These are phyloP conservation scores for Sarocladium oryzae DNA, from an alignment of 2,329 filamentous ascomycete genomes.

Conservation along the genomic window DNA sequence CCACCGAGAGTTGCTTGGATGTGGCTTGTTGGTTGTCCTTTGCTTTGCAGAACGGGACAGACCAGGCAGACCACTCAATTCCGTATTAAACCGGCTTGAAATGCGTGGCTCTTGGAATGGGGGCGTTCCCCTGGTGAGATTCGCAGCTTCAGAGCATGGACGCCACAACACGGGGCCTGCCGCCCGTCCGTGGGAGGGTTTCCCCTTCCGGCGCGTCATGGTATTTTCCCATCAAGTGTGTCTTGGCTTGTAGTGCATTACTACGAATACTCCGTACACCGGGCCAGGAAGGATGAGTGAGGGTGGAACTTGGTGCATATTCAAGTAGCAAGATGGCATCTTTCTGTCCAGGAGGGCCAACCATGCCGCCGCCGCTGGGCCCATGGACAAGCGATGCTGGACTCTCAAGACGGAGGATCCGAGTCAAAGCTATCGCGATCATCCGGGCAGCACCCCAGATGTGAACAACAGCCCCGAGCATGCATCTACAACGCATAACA, in stretches of 20 bases:
- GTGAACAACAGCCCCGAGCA: background rate
- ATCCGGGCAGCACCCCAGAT: constrained; percentile 2
- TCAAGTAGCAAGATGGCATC: too few species aligned
- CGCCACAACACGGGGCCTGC: constrained; percentile 6
- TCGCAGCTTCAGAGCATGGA: background rate
- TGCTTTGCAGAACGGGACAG: too few species aligned
- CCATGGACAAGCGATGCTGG: too few species aligned
- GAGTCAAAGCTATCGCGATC: constrained; percentile 2
- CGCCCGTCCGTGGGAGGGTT: background rate
- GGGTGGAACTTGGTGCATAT: too few species aligned
- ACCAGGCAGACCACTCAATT: too few species aligned
- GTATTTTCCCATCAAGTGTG: background rate
- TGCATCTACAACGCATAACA: constrained; percentile 6
- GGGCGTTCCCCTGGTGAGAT: background rate
- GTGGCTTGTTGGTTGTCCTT: background rate
- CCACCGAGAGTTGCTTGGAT: background rate
- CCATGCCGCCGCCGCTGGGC: too few species aligned
- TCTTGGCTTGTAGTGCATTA: background rate
- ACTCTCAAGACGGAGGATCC: constrained; percentile 4
- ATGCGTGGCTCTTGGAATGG: too few species aligned
- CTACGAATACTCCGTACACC: background rate
- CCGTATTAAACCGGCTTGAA: too few species aligned
- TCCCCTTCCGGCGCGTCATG: background rate
- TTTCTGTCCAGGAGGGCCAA: too few species aligned
- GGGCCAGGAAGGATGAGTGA: too few species aligned